Evolutionary conservation across 495 filamentous ascomycete species (phyloP), one percentile per base, ranked within the genome.

Genomic region (Stereocaulon alpinum): DNA sequence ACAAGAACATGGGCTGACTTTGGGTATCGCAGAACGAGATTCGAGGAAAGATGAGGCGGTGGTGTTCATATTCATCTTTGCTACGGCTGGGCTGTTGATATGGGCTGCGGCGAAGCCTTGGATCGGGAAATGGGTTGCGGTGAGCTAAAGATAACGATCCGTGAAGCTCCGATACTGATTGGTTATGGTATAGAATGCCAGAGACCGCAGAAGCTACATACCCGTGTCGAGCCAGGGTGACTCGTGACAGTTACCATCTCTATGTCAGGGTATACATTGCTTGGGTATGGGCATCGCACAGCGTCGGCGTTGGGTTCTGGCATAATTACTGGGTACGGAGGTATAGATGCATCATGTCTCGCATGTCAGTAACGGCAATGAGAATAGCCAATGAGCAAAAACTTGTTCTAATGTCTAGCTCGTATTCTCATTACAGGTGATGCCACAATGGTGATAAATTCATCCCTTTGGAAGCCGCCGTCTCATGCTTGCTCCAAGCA

Each of bases 1-100:
- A 15, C 11, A 3, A 3, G 14, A 22, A 14, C 5, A 2, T 14
- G 44, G 30, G 51, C 47, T 65, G 57, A 66, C 63, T 63, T 56
- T n/a, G 30, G 15, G 20, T 56, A 24, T 24, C 32, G 24, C 61
- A 86, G 83, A 96, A 71, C 79, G 92, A 61, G 92, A 97, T 69
- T 91, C 87, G 32, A 75, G 80, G 58, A 96, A 96, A 72, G 92
- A 95, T 66, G 80, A 89, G 71, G 80, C 91, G 37, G 91, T 98
- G 29, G 91, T 98, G 0, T 87, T 91, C 68, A 86, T 91, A 6
- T 98, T 98, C 69, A 89, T 98, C 27, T 72, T 91, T 58, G 86
- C 88, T 40, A 96, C 91, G 6, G 77, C 82, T n/a, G 88, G 88
- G 3, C 68, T 98, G 62, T 74, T 97, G 56, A 78, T 76, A 34